These are phyloP conservation scores for Ophiostoma fasciatum DNA, from an alignment of 2,329 filamentous ascomycete genomes.

Conservation along the genomic window DNA sequence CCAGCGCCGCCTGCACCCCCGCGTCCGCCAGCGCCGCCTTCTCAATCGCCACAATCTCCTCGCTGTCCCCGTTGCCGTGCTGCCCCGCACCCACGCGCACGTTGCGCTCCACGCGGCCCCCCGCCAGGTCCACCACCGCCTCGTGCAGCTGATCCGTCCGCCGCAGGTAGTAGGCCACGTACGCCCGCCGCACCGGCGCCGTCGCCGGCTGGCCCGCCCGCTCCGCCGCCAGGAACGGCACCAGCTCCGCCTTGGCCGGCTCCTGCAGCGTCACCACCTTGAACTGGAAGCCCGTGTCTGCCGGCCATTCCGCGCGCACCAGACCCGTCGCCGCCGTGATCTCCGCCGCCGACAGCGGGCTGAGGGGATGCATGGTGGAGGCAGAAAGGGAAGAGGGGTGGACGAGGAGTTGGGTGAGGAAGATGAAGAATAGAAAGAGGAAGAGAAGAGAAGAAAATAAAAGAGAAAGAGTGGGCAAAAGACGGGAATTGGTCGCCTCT, in stretches of 20 bases:
- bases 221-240: constrained; percentile 35
- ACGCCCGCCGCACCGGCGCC: constrained; percentile 32
- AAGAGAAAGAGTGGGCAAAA: too few relatives aligned
- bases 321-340: constrained; percentile 35
- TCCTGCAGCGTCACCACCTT: constrained; percentile 47
- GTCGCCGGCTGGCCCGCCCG: constrained; percentile 24
- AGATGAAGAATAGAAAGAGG: neutral
- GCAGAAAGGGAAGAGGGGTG: too few relatives aligned
- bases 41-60: constrained; percentile 45
- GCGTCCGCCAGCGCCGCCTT: constrained; percentile 38
- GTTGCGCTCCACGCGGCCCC: constrained; percentile 37
- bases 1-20: constrained; percentile 42
- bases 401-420: neutral
- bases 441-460: neutral
- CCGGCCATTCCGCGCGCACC: constrained; percentile 39
- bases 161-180: constrained; percentile 42
- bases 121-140: constrained; percentile 36
- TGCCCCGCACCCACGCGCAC: constrained; percentile 41
- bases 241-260: constrained; percentile 35
- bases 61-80: constrained; percentile 44
- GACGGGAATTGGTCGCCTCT: too few relatives aligned
- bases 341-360: constrained; percentile 41
- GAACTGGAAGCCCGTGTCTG: constrained; percentile 41
- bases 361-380: constrained; percentile 35
- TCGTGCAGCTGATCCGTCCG: constrained; percentile 51